Evolutionary conservation across 768 basidiomycete species (phyloP).

Genomic region (Austroboletus festivus): DNA sequence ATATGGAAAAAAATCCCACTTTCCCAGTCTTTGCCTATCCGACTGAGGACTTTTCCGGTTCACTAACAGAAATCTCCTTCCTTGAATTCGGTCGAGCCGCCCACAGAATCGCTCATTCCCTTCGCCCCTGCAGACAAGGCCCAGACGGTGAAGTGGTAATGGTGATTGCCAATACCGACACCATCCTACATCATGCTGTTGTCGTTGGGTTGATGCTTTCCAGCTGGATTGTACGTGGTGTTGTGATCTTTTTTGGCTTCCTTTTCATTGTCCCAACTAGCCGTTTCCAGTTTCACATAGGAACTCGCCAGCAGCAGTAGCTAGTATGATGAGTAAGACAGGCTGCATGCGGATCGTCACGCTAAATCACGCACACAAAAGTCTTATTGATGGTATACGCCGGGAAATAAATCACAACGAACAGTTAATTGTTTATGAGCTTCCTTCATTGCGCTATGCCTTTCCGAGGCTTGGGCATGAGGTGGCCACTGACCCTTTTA

Average conservation of each 20-base stretch:
- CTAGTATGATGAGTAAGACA: slow-evolving; percentile 21
- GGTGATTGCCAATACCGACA: slow-evolving; percentile 30
- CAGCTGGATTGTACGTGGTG: slow-evolving; percentile 34
- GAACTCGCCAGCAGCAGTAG: slow-evolving; percentile 42
- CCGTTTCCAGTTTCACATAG: slow-evolving; percentile 38
- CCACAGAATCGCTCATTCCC: slow-evolving; percentile 37
- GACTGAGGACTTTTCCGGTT: slow-evolving; percentile 7
- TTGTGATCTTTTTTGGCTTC: slow-evolving; percentile 26
- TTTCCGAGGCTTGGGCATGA: slow-evolving; percentile 43
- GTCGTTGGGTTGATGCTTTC: slow-evolving; percentile 38
- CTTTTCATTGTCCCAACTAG: slow-evolving; percentile 13
- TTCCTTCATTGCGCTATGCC: slow-evolving; percentile 23
- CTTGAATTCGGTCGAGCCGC: slow-evolving; percentile 29
- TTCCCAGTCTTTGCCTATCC: slow-evolving; percentile 20
- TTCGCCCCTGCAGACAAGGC: slow-evolving; percentile 34
- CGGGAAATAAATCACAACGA: background rate
- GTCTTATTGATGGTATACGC: slow-evolving; percentile 12
- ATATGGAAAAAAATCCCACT: slow-evolving; percentile 24
- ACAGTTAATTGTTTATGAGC: slow-evolving; percentile 14
- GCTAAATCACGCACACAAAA: slow-evolving; percentile 15
- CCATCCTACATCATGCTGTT: slow-evolving; percentile 33
- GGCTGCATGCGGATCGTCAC: slow-evolving; percentile 20
- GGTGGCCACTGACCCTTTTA: slow-evolving; percentile 13
- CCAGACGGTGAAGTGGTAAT: slow-evolving; percentile 20
- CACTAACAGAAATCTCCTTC: slow-evolving; percentile 20